Percentiles rank a stretch among this genome's conserved stretches.
Evolutionary conservation across 2,329 filamentous ascomycete genomes (phyloP).

Genomic region (Tolypocladium ophioglossoides): DNA sequence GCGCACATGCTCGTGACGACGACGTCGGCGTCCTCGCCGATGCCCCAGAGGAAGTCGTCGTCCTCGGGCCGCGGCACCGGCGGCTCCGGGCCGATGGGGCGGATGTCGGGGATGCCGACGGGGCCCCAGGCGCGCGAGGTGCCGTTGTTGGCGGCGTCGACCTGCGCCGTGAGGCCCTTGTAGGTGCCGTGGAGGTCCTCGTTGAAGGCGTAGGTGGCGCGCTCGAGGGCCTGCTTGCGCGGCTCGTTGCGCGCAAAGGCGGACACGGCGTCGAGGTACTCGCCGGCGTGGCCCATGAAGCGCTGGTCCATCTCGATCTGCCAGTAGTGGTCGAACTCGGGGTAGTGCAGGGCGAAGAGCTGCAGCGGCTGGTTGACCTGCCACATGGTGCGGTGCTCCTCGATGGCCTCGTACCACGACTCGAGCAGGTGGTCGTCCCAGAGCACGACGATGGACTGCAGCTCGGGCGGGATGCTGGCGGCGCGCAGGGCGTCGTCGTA

Average conservation of each 20-base stretch:
- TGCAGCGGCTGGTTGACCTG: constrained; percentile 23
- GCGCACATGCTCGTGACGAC: constrained; percentile 19
- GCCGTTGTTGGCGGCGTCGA: constrained; percentile 14
- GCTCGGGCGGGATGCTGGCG: constrained; percentile 49
- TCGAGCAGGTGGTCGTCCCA: constrained; percentile 61
- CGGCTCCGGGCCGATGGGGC: constrained; percentile 18
- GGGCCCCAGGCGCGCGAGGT: constrained; percentile 20
- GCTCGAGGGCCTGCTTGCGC: constrained; percentile 48
- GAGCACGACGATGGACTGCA: constrained; percentile 56
- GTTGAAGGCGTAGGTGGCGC: constrained; percentile 44
- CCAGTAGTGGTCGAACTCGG: constrained; percentile 24
- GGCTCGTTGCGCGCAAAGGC: constrained; percentile 40
- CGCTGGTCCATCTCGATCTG: constrained; percentile 36
- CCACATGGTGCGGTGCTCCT: constrained; percentile 32
- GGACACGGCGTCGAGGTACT: constrained; percentile 16
- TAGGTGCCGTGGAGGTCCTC: constrained; percentile 40
- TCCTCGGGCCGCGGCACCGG: constrained; percentile 13
- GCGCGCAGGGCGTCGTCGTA: constrained; percentile 40
- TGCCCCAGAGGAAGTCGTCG: constrained; percentile 18
- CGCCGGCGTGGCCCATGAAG: constrained; percentile 19
- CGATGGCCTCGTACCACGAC: constrained; percentile 53
- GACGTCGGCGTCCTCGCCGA: constrained; percentile 22
- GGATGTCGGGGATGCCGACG: constrained; percentile 14
- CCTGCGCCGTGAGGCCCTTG: constrained; percentile 24
- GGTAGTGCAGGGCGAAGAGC: constrained; percentile 21